Conservation (phyloP, 805 yeast genomes). For the Gaillardinia entomophila region DNA sequence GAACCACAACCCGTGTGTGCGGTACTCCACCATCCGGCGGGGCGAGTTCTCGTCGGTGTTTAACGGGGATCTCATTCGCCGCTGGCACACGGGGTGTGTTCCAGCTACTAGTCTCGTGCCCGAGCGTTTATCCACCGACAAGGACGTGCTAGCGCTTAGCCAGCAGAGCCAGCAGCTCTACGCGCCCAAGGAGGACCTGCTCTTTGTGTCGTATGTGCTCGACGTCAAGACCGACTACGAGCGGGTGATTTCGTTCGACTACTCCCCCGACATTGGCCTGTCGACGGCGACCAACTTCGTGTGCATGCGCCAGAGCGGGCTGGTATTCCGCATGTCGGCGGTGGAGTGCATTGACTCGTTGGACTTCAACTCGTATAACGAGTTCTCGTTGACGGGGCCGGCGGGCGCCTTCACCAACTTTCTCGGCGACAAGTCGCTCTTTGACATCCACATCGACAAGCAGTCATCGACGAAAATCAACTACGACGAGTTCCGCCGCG, state of each 20-base stretch:
- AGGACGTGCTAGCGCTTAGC: constrained; percentile 19
- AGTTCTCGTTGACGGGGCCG: constrained; percentile 55
- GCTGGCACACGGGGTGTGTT: constrained; percentile 71
- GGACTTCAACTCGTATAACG: constrained; percentile 64
- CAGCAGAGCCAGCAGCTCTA: constrained; percentile 33
- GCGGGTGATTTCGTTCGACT: constrained; percentile 80
- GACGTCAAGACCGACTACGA: constrained; percentile 75
- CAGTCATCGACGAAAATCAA: constrained; percentile 2
- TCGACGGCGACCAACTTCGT: constrained; percentile 60
- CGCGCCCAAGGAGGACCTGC: constrained; percentile 43
- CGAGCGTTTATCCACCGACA: not conserved
- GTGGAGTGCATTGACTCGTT: constrained; percentile 59
- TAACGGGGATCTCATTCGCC: constrained; percentile 67
- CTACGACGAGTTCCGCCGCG: constrained; percentile 10
- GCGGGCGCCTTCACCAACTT: constrained; percentile 47
- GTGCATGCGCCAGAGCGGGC: constrained; percentile 89
- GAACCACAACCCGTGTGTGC: constrained; percentile 57
- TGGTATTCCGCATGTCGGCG: constrained; percentile 74
- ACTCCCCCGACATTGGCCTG: constrained; percentile 49
- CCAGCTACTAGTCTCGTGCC: constrained; percentile 22
- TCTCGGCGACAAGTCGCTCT: constrained; percentile 21
- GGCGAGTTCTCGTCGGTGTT: constrained; percentile 78
- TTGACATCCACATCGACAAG: constrained; percentile 1
- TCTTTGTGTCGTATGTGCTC: constrained; percentile 70
- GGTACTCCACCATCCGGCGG: constrained; percentile 58